phyloP scores from a whole-genome alignment of 768 basidiomycete species.

The Tulasnella sp. region DNA sequence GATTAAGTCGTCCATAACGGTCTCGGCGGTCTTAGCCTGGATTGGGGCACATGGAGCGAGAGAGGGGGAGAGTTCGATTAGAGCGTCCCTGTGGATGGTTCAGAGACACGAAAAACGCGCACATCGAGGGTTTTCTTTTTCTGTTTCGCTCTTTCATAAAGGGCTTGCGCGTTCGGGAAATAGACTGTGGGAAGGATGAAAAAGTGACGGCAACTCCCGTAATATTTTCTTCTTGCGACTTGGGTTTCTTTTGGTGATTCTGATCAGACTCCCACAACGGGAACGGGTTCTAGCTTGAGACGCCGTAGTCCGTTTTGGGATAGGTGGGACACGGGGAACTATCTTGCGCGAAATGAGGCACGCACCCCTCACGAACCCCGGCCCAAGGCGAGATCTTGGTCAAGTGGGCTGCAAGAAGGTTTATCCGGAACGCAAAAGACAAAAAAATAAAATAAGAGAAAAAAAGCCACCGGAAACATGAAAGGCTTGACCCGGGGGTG shows the following conservation, averaged over 20 bases:
- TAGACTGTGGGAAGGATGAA: background rate
- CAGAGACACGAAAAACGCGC: background rate
- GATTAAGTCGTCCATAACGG: background rate
- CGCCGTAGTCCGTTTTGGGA: background rate
- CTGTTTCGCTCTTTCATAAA: background rate
- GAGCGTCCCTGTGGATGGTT: background rate
- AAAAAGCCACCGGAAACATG: conserved; percentile 3
- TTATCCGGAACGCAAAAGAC: background rate
- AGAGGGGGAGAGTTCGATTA: background rate
- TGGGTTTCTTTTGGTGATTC: background rate
- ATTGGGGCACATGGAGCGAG: background rate
- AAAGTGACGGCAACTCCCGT: background rate
- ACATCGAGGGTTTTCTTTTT: background rate
- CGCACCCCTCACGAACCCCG: background rate
- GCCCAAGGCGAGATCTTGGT: background rate
- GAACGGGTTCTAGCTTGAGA: background rate
- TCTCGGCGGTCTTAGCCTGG: background rate
- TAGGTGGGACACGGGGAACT: background rate
- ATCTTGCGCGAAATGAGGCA: background rate
- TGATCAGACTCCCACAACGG: conserved; percentile 3
- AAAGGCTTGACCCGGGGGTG: background rate
- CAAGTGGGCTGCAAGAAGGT: background rate
- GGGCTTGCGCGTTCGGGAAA: background rate
- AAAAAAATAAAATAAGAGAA: background rate
- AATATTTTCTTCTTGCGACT: background rate